A percentile compares a stretch with the other conserved stretches of the same genome.
Evolutionary conservation across 495 filamentous ascomycete genomes (phyloP).

Genomic region (Hypoxylon subgilvum): DNA sequence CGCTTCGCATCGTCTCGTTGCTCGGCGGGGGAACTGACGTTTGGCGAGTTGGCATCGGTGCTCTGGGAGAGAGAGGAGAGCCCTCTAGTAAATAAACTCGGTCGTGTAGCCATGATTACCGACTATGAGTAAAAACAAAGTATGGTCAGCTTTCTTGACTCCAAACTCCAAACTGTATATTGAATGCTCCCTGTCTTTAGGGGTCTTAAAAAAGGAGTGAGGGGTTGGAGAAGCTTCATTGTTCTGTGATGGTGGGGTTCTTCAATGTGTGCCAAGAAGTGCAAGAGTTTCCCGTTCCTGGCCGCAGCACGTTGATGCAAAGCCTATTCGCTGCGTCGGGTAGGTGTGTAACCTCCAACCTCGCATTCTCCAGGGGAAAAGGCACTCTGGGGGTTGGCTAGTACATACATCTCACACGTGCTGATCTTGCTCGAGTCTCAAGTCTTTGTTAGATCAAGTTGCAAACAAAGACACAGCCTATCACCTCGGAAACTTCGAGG

Average conservation of each 20-base stretch:
- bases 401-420: no score
- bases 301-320: constrained; percentile 14
- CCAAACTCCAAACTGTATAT: background rate
- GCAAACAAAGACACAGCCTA: constrained; percentile 1
- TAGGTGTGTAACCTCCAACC: constrained; percentile 7
- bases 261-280: constrained; percentile 31
- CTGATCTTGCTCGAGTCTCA: no score
- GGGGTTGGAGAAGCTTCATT: constrained; percentile 11
- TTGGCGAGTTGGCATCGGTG: constrained; percentile 55
- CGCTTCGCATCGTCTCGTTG: constrained; percentile 65
- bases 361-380: constrained; percentile 5
- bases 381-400: constrained; percentile 1
- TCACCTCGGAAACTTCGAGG: background rate
- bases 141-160: background rate
- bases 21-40: constrained; percentile 59
- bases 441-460: no score
- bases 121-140: no score
- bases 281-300: constrained; percentile 29
- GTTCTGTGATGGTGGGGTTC: constrained; percentile 24
- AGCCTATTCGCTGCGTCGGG: background rate
- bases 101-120: constrained; percentile 55
- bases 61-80: constrained; percentile 59
- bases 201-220: background rate
- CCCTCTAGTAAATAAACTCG: constrained; percentile 60
- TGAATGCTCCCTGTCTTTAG: background rate